Evolutionary conservation across 164 flowering plant genomes (phyloP).

Genomic region (Malania oleifera): DNA sequence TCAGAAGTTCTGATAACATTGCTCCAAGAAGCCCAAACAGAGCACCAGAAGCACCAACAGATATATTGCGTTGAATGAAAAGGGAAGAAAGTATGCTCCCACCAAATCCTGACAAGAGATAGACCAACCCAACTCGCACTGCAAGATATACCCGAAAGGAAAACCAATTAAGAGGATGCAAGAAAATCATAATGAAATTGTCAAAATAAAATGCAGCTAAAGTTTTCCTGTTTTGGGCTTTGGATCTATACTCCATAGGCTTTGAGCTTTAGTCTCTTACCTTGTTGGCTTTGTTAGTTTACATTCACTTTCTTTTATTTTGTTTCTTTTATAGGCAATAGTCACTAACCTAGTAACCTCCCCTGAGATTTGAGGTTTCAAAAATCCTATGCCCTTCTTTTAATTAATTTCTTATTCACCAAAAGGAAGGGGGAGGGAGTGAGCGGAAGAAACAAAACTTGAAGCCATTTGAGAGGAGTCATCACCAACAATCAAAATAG

Average conservation of each 20-base stretch:
- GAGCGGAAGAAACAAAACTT: no score
- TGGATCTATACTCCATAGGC: no score
- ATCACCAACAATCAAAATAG: no score
- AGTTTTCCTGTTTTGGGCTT: no score
- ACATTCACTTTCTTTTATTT: no score
- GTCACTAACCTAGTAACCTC: no score
- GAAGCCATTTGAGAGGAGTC: no score
- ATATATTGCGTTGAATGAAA: constrained; percentile 24
- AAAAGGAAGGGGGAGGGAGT: no score
- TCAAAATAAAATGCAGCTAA: neutral
- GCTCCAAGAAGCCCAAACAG: constrained; percentile 34
- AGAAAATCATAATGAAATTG: neutral
- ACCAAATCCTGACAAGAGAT: constrained; percentile 26
- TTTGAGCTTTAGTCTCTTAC: neutral
- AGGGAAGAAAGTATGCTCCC: constrained; percentile 26
- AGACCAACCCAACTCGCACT: constrained; percentile 25
- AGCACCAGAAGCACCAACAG: constrained; percentile 35
- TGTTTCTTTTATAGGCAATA: no score
- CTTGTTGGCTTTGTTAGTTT: neutral
- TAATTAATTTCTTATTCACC: no score
- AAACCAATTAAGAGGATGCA: neutral
- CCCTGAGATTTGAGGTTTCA: no score
- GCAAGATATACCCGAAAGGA: neutral
- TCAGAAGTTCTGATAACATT: constrained; percentile 29
- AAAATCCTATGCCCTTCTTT: no score